These are phyloP conservation scores for Allium sativum DNA, from an alignment of 106 monocot species.

Conservation along the genomic window DNA sequence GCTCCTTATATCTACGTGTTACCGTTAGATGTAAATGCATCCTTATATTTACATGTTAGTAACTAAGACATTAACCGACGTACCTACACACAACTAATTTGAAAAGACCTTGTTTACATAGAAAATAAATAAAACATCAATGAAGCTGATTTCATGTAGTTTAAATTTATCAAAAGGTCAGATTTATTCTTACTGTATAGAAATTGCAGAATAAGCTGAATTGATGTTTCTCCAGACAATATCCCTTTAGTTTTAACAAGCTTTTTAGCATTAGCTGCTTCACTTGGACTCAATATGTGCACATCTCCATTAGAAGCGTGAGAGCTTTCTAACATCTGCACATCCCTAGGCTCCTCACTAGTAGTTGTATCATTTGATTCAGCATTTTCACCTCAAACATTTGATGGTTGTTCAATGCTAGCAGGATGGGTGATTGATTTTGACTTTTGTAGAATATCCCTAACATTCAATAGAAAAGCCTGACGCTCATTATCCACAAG, in stretches of 20 bases:
- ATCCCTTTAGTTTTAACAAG: conserved; percentile 73
- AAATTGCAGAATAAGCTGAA: conserved; percentile 87
- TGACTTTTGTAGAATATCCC: conserved; percentile 31
- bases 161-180: background rate
- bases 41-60: too few species aligned
- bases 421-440: conserved; percentile 5
- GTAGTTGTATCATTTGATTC: conserved; percentile 14
- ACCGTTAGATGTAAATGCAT: too few species aligned
- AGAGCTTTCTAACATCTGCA: conserved; percentile 26
- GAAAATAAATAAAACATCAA: too few species aligned
- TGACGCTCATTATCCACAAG: conserved; percentile 95
- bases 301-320: conserved; percentile 23
- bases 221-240: conserved; percentile 84
- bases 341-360: conserved; percentile 29
- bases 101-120: too few species aligned
- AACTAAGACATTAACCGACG: too few species aligned
- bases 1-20: too few species aligned
- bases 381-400: conserved; percentile 8
- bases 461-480: conserved; percentile 79
- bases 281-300: conserved; percentile 33
- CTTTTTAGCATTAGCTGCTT: conserved; percentile 43
- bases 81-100: too few species aligned
- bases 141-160: too few species aligned
- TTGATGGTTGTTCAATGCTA: conserved; percentile 2
- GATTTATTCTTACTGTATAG: conserved; percentile 93